These are phyloP conservation scores for Verticillium nubilum DNA, from an alignment of 2,329 filamentous ascomycete genomes.

Conservation along the genomic window DNA sequence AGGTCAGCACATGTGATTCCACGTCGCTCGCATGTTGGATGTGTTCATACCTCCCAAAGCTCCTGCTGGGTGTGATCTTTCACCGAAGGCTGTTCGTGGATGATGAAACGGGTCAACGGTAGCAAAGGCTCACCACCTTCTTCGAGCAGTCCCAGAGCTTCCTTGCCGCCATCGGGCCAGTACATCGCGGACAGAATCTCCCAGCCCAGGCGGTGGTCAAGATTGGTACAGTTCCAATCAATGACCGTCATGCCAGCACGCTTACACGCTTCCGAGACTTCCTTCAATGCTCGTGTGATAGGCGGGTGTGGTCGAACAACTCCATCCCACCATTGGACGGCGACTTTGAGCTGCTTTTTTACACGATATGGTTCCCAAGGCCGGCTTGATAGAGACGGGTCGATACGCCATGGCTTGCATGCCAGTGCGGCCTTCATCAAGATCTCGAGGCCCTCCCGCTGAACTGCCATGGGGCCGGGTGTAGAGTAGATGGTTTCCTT, in stretches of 20 bases:
- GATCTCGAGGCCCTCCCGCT: slow-evolving; percentile 47
- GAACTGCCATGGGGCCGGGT: slow-evolving; percentile 56
- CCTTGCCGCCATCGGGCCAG: slow-evolving; percentile 42
- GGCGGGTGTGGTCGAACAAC: slow-evolving; percentile 63
- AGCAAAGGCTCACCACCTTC: slow-evolving; percentile 42
- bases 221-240: slow-evolving; percentile 34
- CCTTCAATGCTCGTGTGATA: slow-evolving; percentile 48
- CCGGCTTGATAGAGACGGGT: slow-evolving; percentile 53
- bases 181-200: slow-evolving; percentile 30
- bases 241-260: slow-evolving; percentile 44
- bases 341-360: slow-evolving; percentile 42
- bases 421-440: slow-evolving; percentile 48
- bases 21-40: neutral
- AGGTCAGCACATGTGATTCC: neutral
- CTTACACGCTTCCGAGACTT: slow-evolving; percentile 33
- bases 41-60: slow-evolving; percentile 24
- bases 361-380: slow-evolving; percentile 38
- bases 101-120: slow-evolving; percentile 43
- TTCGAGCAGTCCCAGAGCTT: slow-evolving; percentile 34
- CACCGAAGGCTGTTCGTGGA: slow-evolving; percentile 36
- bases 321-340: slow-evolving; percentile 60
- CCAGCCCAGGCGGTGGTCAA: slow-evolving; percentile 12
- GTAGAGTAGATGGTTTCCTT: slow-evolving; percentile 61
- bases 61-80: slow-evolving; percentile 33
- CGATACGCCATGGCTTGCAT: slow-evolving; percentile 48